These are phyloP conservation scores for Groenewaldozyma tartarivorans DNA, from an alignment of 805 yeast genomes.

Conservation along the genomic window DNA sequence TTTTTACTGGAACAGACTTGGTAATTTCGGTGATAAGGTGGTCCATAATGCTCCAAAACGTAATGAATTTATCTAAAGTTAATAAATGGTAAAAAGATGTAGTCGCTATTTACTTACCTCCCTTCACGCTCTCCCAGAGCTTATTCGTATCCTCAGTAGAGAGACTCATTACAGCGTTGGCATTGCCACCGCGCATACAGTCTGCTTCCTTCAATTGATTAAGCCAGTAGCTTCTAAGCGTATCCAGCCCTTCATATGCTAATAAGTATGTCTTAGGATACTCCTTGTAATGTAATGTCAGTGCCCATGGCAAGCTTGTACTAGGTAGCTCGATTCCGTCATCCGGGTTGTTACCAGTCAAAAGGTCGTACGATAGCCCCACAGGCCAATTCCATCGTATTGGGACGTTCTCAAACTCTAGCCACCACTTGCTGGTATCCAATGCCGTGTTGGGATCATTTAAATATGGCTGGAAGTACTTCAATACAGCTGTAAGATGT, in stretches of 20 bases:
- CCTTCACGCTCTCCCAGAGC: conserved; percentile 46
- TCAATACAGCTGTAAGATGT: conserved; percentile 14
- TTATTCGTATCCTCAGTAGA: conserved; percentile 49
- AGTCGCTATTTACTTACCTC: conserved; percentile 6
- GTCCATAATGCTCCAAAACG: conserved; percentile 22
- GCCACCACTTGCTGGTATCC: conserved; percentile 46
- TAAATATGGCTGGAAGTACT: conserved; percentile 19
- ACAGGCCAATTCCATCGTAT: conserved; percentile 70
- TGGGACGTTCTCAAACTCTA: conserved; percentile 55
- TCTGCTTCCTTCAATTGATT: conserved; percentile 80
- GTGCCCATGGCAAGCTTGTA: conserved; percentile 34
- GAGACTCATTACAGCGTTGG: conserved; percentile 71
- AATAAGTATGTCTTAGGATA: conserved; percentile 39
- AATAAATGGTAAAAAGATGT: not conserved
- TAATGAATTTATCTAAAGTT: conserved; percentile 11
- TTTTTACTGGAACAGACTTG: conserved; percentile 23
- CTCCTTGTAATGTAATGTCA: conserved; percentile 34
- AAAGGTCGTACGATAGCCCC: conserved; percentile 55
- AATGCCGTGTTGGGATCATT: conserved; percentile 17
- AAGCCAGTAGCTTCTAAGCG: conserved; percentile 47
- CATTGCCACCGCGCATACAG: conserved; percentile 63
- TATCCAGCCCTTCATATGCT: conserved; percentile 25
- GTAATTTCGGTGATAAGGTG: conserved; percentile 8
- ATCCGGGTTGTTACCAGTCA: conserved; percentile 32
- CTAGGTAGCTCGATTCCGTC: conserved; percentile 1